Conservation (phyloP, 768 basidiomycete genomes). For the Lentinula guzmanii region DNA sequence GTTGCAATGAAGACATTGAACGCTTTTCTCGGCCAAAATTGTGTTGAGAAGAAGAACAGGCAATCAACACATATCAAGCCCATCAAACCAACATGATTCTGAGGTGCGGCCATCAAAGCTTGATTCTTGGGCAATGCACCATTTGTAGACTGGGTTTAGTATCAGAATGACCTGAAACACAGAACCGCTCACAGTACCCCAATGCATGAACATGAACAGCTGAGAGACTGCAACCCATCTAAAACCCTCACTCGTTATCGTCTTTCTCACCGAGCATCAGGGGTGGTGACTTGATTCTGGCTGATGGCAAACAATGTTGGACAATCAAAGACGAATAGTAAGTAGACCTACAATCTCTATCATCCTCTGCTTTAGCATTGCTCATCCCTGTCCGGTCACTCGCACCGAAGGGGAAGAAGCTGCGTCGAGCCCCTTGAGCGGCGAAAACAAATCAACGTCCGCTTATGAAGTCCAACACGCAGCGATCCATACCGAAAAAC, state of each 20-base stretch:
- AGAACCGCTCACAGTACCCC: slow-evolving; percentile 23
- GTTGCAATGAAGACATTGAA: slow-evolving; percentile 47
- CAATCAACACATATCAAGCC: slow-evolving; percentile 32
- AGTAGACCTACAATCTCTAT: slow-evolving; percentile 36
- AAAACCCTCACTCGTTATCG: slow-evolving; percentile 26
- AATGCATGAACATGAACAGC: slow-evolving; percentile 40
- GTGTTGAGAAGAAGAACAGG: slow-evolving; percentile 41
- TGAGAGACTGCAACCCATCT: slow-evolving; percentile 39
- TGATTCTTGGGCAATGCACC: slow-evolving; percentile 22
- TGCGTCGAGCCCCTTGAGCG: no score
- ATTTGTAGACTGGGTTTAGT: slow-evolving; percentile 30
- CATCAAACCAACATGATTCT: slow-evolving; percentile 31
- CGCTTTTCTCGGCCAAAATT: slow-evolving; percentile 32
- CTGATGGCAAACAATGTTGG: slow-evolving; percentile 18
- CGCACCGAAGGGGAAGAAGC: no score
- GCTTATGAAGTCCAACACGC: no score
- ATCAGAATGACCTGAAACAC: not conserved
- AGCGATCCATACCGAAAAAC: no score
- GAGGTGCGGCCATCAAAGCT: slow-evolving; percentile 16
- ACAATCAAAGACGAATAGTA: slow-evolving; percentile 20
- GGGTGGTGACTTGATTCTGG: slow-evolving; percentile 26
- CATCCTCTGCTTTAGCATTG: not conserved
- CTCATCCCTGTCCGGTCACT: no score
- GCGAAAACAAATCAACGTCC: no score
- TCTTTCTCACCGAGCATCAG: slow-evolving; percentile 28